A percentile compares a stretch with the other conserved stretches of the same genome.
Evolutionary conservation across 2,329 filamentous ascomycete species (phyloP).

Genomic region (Fusarium floridanum): DNA sequence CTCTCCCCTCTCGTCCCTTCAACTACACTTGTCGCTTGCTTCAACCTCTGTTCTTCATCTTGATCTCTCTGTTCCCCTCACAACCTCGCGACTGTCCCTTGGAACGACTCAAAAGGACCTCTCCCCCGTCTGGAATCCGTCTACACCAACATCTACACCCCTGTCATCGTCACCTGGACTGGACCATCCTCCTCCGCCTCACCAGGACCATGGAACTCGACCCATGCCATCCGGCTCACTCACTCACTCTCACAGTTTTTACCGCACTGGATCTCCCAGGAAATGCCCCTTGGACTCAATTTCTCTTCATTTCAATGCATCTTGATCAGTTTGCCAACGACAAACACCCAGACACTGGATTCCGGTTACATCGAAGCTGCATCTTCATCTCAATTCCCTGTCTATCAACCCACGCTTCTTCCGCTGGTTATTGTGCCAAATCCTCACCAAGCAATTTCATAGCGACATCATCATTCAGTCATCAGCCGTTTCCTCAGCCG

Average conservation of each 20-base stretch:
- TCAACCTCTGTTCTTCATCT: constrained; percentile 1
- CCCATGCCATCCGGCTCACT: constrained; percentile 33
- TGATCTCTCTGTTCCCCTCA: neutral
- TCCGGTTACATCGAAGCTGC: neutral
- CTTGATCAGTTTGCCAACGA: neutral
- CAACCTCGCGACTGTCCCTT: constrained; percentile 3
- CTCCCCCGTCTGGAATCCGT: constrained; percentile 15
- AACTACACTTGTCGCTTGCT: constrained; percentile 10
- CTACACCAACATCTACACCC: constrained; percentile 40
- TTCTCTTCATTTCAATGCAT: neutral
- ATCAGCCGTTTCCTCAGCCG: constrained; percentile 47
- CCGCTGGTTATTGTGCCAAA: constrained; percentile 19
- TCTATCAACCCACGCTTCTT: constrained; percentile 28
- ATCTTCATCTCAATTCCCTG: constrained; percentile 23
- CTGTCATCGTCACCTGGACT: constrained; percentile 33
- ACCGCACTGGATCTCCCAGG: neutral
- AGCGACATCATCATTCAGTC: constrained; percentile 49
- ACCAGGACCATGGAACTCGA: constrained; percentile 30
- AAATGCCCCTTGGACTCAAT: neutral
- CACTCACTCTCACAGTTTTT: constrained; percentile 4
- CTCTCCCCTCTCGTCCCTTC: constrained; percentile 29
- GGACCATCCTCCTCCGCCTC: constrained; percentile 27
- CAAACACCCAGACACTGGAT: neutral
- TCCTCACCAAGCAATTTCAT: constrained; percentile 41
- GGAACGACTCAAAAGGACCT: constrained; percentile 8